Conservation (phyloP, 1,139 yeast genomes). For the Arxiozyma bovina region DNA sequence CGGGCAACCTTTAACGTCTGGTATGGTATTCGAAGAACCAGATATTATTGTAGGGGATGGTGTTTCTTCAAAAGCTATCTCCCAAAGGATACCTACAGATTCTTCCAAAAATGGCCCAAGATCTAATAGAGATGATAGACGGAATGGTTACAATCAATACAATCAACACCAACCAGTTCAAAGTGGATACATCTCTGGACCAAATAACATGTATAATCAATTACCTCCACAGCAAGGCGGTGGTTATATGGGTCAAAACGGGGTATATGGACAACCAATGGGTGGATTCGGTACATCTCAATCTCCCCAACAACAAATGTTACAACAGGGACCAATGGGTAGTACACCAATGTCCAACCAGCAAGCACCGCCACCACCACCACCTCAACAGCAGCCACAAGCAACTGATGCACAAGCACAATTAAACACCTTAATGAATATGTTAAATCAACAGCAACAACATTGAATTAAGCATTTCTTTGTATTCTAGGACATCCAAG, state of each 20-base stretch:
- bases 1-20: conserved; percentile 73
- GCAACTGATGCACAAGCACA: conserved; percentile 34
- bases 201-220: conserved; percentile 26
- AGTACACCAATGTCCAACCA: conserved; percentile 12
- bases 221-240: conserved; percentile 13
- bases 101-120: conserved; percentile 81
- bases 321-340: conserved; percentile 14
- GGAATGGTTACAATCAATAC: conserved; percentile 17
- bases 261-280: conserved; percentile 13
- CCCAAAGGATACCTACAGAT: conserved; percentile 80
- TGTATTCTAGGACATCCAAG: not conserved
- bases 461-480: not conserved
- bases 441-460: conserved; percentile 33
- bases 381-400: conserved; percentile 13
- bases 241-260: conserved; percentile 16
- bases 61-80: conserved; percentile 84
- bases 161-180: conserved; percentile 2
- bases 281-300: conserved; percentile 5
- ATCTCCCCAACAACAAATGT: conserved; percentile 13
- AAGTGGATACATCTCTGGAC: not conserved
- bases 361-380: conserved; percentile 21
- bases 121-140: conserved; percentile 50
- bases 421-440: conserved; percentile 34
- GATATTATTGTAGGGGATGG: conserved; percentile 96
- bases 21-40: conserved; percentile 89